Base-by-base conservation (phyloP, 129 eudicot genomes). In the Pulicaria dysenterica region DNA sequence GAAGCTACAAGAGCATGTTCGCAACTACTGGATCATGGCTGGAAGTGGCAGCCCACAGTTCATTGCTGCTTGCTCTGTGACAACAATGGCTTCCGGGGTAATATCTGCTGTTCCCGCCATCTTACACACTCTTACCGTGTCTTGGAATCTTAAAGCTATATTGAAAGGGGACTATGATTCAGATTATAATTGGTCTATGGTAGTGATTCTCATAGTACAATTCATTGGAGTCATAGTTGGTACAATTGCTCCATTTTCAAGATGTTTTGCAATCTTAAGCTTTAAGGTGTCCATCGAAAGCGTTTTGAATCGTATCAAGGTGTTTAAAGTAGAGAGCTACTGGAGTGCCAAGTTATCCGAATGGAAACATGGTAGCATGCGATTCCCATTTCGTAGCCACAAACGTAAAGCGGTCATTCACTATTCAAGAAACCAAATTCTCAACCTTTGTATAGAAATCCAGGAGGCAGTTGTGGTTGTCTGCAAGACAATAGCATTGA, bases 81-180 rank as follows among this genome's bases (percentile, higher is more conserved):
- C 73, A 8, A 68, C 73, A 6, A 36, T 31, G 50, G 73, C 73
- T 37, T 68, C 59, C 14, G 73, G 73, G 73, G 48, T 50, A 37
- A 50, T 68, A 5, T 68, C 47, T 6, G n/a, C 5, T 31, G 3
- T 12, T 0, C n/a, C 6, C 72, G 10, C 19, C 3, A 0, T 6
- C 31, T 12, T 48, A 31, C 58, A 67, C 10, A 12, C 11, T 48
- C 4, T 3, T 12, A 46, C 24, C 7, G 31, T 47, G 45, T 0
- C 4, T 8, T 6, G 5, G 11, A 34, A 1, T 64, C 44, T 31
- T 10, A 0, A 2, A n/a, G 41, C 38, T 42, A 63, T 41, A 13
- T 3, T 8, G 6, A 1, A 3, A 0, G 4, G 12, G 31, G 58
- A 31, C 44, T 46, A 46, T 67, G 36, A 4, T 36, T 67, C 72